Evolutionary conservation across 768 basidiomycete species (phyloP).

Genomic region (Boletus coccyginus): DNA sequence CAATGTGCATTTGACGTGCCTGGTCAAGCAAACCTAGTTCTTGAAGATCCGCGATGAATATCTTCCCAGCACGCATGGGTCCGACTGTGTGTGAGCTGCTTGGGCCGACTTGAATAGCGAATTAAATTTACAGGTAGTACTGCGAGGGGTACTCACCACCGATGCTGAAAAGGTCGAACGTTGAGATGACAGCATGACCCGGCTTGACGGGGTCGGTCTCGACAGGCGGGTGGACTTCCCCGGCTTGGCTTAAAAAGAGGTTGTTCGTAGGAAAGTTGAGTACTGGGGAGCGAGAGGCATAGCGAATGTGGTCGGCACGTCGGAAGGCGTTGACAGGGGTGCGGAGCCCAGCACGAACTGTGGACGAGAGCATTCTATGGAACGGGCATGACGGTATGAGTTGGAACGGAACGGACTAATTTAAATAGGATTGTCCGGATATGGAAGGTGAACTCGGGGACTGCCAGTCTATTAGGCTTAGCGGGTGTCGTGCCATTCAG

Average conservation of each 20-base stretch:
- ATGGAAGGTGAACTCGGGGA: not conserved
- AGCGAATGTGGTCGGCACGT: slow-evolving; percentile 8
- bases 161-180: slow-evolving; percentile 91
- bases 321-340: not conserved
- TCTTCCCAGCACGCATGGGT: slow-evolving; percentile 90
- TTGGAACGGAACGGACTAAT: not conserved
- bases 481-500: too few species aligned
- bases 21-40: slow-evolving; percentile 68
- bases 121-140: not conserved
- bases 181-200: slow-evolving; percentile 89
- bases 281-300: slow-evolving; percentile 10
- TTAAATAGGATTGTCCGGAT: not conserved
- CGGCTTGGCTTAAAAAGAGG: not conserved
- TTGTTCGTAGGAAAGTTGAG: slow-evolving; percentile 5
- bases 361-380: slow-evolving; percentile 1
- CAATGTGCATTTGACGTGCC: slow-evolving; percentile 34
- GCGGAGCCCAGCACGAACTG: slow-evolving; percentile 6
- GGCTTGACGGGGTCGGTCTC: slow-evolving; percentile 33
- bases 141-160: slow-evolving; percentile 55
- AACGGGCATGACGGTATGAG: not conserved
- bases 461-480: too few species aligned
- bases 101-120: slow-evolving; percentile 51
- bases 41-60: slow-evolving; percentile 75
- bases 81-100: slow-evolving; percentile 68
- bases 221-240: slow-evolving; percentile 1